Conservation (phyloP, 2,329 filamentous ascomycete species). For the Fusarium pseudograminearum region DNA sequence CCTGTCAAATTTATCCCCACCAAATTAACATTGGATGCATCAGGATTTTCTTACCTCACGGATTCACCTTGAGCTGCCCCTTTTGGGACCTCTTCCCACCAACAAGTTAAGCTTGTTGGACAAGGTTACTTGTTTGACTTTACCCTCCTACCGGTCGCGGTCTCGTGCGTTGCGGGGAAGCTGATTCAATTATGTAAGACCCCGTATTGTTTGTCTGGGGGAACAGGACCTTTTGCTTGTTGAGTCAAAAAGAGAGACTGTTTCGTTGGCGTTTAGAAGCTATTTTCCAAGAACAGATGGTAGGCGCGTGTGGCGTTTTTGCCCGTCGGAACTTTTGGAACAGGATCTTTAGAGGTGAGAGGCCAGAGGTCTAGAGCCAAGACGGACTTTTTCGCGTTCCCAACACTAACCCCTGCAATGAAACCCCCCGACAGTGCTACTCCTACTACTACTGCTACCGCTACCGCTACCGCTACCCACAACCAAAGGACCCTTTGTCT, state of each 20-base stretch:
- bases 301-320: constrained; percentile 1
- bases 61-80: constrained; percentile 24
- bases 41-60: constrained; percentile 27
- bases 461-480: background rate
- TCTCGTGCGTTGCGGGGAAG: constrained; percentile 20
- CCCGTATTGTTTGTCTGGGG: background rate
- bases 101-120: constrained; percentile 28
- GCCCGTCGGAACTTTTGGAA: constrained; percentile 32
- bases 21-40: constrained; percentile 28
- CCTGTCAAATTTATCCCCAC: constrained; percentile 21
- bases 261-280: background rate
- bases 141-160: background rate
- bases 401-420: constrained; percentile 11
- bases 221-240: constrained; percentile 3
- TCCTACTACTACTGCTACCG: background rate
- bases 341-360: too few species aligned
- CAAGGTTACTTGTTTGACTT: constrained; percentile 15
- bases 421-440: constrained; percentile 8
- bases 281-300: background rate
- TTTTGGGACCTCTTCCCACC: constrained; percentile 1
- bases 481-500: constrained; percentile 39
- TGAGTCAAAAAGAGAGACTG: background rate
- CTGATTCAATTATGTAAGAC: constrained; percentile 18
- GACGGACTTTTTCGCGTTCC: constrained; percentile 33
- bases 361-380: background rate